A percentile compares a stretch with the other conserved stretches of the same genome.
Evolutionary conservation across 352 stramenopile species (phyloP).

Genomic region (Phytophthora uliginosa): DNA sequence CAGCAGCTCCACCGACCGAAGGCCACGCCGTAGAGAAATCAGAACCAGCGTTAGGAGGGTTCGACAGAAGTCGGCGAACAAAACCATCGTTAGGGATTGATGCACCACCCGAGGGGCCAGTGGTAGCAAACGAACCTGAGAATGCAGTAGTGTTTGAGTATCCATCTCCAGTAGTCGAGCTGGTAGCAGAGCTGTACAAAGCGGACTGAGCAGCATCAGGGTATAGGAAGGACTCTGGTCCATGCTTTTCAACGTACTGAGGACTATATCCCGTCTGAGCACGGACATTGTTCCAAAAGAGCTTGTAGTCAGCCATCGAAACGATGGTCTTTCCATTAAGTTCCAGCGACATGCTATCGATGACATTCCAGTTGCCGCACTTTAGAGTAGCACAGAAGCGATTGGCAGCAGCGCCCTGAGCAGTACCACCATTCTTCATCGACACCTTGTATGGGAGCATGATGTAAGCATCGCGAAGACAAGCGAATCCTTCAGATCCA

Average conservation of each 20-base stretch:
- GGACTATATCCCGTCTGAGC: not conserved
- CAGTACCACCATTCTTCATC: slow-evolving; percentile 10
- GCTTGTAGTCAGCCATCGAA: not conserved
- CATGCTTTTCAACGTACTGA: not conserved
- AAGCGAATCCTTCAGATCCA: slow-evolving; percentile 1
- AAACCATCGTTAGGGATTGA: not conserved
- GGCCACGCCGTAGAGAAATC: slow-evolving; percentile 2
- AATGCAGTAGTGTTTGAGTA: too few species aligned
- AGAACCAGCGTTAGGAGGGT: slow-evolving; percentile 3
- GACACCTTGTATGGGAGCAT: slow-evolving; percentile 11
- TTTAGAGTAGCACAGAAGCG: not conserved
- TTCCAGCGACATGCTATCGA: too few species aligned
- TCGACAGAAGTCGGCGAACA: not conserved
- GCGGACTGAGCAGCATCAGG: not conserved
- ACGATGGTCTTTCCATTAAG: too few species aligned
- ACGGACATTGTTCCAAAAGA: not conserved
- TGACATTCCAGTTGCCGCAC: too few species aligned
- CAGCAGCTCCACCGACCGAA: not conserved
- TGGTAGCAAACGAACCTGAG: too few species aligned
- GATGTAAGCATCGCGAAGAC: slow-evolving; percentile 2
- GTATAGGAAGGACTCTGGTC: not conserved
- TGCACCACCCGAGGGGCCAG: not conserved
- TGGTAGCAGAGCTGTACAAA: not conserved
- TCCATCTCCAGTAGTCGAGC: not conserved
- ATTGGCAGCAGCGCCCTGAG: not conserved